A percentile compares a stretch with the other conserved stretches of the same genome.
These are phyloP conservation scores for Westerdykella sp. DNA, from an alignment of 2,329 filamentous ascomycete species.

Conservation along the genomic window DNA sequence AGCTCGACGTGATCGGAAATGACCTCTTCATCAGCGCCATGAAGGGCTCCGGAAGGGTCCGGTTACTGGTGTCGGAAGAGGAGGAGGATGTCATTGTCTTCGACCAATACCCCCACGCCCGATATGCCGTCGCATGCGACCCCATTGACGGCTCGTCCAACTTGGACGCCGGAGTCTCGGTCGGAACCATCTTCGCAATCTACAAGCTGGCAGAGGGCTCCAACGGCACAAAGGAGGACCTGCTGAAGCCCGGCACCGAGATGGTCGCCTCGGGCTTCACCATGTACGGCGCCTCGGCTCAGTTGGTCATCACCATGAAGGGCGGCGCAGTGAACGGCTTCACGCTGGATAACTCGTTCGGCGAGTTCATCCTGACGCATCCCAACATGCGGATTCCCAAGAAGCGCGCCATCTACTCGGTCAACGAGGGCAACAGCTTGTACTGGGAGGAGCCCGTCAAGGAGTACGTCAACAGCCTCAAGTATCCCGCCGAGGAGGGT, in stretches of 20 bases:
- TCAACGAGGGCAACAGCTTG: slow-evolving; percentile 96
- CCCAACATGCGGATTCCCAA: slow-evolving; percentile 85
- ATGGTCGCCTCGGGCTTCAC: slow-evolving; percentile 95
- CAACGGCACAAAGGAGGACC: slow-evolving; percentile 70
- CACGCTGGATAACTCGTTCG: slow-evolving; percentile 91
- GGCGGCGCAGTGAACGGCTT: slow-evolving; percentile 91
- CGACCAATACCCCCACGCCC: slow-evolving; percentile 62
- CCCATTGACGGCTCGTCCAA: slow-evolving; percentile 98
- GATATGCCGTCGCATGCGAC: slow-evolving; percentile 94
- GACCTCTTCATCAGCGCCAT: slow-evolving; percentile 96
- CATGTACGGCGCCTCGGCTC: slow-evolving; percentile 97
- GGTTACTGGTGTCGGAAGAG: slow-evolving; percentile 93
- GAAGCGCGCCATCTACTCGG: slow-evolving; percentile 82
- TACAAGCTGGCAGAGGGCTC: slow-evolving; percentile 80
- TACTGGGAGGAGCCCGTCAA: slow-evolving; percentile 92
- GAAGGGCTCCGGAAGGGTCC: slow-evolving; percentile 84
- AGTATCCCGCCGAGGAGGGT: slow-evolving; percentile 61
- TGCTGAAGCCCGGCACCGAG: slow-evolving; percentile 84
- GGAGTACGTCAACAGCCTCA: slow-evolving; percentile 83
- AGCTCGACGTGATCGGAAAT: slow-evolving; percentile 98
- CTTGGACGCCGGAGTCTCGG: slow-evolving; percentile 92
- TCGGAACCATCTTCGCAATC: slow-evolving; percentile 94
- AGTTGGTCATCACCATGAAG: slow-evolving; percentile 96
- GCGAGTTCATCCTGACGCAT: slow-evolving; percentile 98
- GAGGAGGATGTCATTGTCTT: slow-evolving; percentile 92